Conservation (phyloP, 2,329 filamentous ascomycete species). For the Colletotrichum sp. region DNA sequence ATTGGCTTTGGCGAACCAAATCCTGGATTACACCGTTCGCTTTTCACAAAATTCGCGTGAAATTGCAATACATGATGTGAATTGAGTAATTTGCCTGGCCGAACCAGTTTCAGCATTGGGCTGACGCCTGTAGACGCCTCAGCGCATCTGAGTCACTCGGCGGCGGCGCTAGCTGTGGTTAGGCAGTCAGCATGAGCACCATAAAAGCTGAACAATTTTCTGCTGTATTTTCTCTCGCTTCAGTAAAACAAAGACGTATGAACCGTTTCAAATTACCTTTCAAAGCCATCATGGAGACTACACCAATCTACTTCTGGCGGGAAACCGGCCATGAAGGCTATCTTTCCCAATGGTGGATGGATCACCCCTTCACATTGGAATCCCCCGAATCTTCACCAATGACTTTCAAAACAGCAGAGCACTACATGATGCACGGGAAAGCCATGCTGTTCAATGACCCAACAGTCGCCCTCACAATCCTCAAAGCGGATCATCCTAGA, state of each 20-base stretch:
- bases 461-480: conserved; percentile 51
- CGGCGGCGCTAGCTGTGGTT: background rate
- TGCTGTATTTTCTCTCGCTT: fast-evolving
- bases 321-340: conserved; percentile 54
- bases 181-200: background rate
- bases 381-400: conserved; percentile 36
- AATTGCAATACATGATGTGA: background rate
- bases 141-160: conserved; percentile 11
- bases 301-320: conserved; percentile 51
- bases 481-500: conserved; percentile 49
- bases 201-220: background rate
- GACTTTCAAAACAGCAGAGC: conserved; percentile 56
- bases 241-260: background rate
- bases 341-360: conserved; percentile 68
- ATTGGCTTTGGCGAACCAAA: background rate
- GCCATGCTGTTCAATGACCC: conserved; percentile 53
- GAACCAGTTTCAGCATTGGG: background rate
- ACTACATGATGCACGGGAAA: conserved; percentile 64
- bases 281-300: background rate
- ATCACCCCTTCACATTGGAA: conserved; percentile 36
- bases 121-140: background rate
- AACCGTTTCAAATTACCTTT: background rate
- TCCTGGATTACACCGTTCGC: fast-evolving
- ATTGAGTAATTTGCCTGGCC: background rate
- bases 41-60: background rate